Evolutionary conservation across 2,329 filamentous ascomycete species (phyloP), one percentile per base, ranked within the genome.

Genomic region (Tolypocladium amazonense): DNA sequence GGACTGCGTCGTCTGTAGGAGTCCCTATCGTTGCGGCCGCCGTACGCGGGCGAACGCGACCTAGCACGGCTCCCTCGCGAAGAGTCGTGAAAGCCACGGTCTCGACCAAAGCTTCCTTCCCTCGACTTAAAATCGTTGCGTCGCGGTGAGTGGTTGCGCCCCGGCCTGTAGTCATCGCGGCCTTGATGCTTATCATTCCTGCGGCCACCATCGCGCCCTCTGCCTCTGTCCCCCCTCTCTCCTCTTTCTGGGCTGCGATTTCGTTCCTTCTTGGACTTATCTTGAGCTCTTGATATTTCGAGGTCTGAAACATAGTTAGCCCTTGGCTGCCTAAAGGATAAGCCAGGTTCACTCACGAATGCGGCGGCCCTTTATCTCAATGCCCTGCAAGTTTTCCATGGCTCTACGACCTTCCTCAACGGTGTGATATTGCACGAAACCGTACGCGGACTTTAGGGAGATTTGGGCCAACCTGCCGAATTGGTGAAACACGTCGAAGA

Each of bases 361-460:
- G 72, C 92, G 92, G 64, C 92, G 88, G n/a, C 92, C 93, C 69
- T 90, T 85, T 43, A 97, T 85, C 64, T 91, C 84, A 47, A 85
- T 83, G 12, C 90, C 91, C 73, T 97, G 90, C 62, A 97, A 86
- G 41, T 81, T 81, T 41, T 88, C 80, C 66, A 97, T 81, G 5
- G 93, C 93, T 54, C 81, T 79, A 60, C 83, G 79, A 64, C 92
- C 96, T 68, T 93, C 88, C 2, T 82, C 79, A 4, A 86, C 77
- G 37, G 90, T 87, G 65, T 96, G 82, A 65, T 95, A 99, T 71
- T 97, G 94, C 41, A 97, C 92, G 70, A 97, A 99, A 1, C 94
- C 94, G 73, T 96, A 97, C 1, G 92, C 92, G 65, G 94, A 92
- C 73, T 97, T 97, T 67, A 97, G 90, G 0, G 92, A 96, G 62